Percentiles rank a stretch among this genome's conserved stretches.
phyloP scores from a whole-genome alignment of 768 basidiomycete species.

The Suillus cothurnatus region DNA sequence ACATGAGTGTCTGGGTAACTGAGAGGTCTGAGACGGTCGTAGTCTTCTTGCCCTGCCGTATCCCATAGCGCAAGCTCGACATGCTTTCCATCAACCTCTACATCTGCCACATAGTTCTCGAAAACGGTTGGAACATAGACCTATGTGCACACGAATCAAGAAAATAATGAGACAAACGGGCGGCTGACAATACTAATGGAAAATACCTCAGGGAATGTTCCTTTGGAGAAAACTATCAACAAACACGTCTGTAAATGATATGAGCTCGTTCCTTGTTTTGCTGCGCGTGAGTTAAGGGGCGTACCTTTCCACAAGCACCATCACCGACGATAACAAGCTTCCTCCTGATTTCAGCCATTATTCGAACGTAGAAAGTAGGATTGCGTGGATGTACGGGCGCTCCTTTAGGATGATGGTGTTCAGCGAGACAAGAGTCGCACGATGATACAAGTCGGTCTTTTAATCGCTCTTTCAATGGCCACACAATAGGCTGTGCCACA shows the following conservation, averaged over 20 bases:
- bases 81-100: constrained; percentile 97
- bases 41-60: constrained; percentile 99
- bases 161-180: constrained; percentile 1
- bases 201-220: constrained; percentile 90
- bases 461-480: constrained; percentile 34
- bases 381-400: constrained; percentile 34
- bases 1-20: constrained; percentile 99
- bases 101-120: constrained; percentile 99
- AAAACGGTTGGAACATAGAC: constrained; percentile 99
- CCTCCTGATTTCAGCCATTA: constrained; percentile 97
- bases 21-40: constrained; percentile 96
- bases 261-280: constrained; percentile 18
- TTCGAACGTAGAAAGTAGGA: constrained; percentile 37
- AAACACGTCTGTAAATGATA: constrained; percentile 70
- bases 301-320: constrained; percentile 94
- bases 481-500: constrained; percentile 31
- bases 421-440: constrained; percentile 42
- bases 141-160: constrained; percentile 40
- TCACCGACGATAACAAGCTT: constrained; percentile 99
- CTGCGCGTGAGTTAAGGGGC: constrained; percentile 13
- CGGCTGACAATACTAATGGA: not conserved
- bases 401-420: constrained; percentile 39
- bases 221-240: constrained; percentile 95
- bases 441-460: constrained; percentile 39
- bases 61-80: constrained; percentile 99